Evolutionary conservation across 1,284 basidiomycete genomes (phyloP).

Genomic region (Pholiota adiposa): DNA sequence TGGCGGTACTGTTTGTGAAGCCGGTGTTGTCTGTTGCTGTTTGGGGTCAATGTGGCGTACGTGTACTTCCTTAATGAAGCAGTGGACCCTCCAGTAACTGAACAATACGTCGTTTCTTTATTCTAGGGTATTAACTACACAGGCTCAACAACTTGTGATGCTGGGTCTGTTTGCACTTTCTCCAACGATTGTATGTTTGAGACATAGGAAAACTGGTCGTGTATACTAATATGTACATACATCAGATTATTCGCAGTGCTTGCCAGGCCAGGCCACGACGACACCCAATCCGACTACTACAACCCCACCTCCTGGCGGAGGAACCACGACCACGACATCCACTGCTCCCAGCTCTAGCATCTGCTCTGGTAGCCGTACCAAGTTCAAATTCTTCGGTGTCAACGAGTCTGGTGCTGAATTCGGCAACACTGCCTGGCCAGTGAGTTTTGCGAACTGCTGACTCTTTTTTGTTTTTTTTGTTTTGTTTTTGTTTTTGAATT

Average conservation of each 20-base stretch:
- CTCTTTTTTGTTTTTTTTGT: not conserved
- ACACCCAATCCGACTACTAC: slow-evolving; percentile 8
- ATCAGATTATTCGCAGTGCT: slow-evolving; percentile 45
- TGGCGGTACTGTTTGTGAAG: slow-evolving; percentile 35
- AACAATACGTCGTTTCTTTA: slow-evolving; percentile 11
- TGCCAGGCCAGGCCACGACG: slow-evolving; percentile 29
- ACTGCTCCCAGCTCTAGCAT: slow-evolving; percentile 30
- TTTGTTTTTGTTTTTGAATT: too few species aligned
- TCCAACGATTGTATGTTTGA: slow-evolving; percentile 37
- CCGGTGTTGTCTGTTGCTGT: slow-evolving; percentile 36
- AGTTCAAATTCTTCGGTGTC: slow-evolving; percentile 68
- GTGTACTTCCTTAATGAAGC: slow-evolving; percentile 18
- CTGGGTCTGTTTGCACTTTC: slow-evolving; percentile 37
- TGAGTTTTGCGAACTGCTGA: slow-evolving; percentile 35
- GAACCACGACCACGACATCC: slow-evolving; percentile 27
- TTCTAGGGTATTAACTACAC: slow-evolving; percentile 39
- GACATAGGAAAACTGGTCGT: not conserved
- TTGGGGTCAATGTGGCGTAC: slow-evolving; percentile 47
- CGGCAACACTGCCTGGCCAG: slow-evolving; percentile 49
- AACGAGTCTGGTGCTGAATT: slow-evolving; percentile 67
- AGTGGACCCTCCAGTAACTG: slow-evolving; percentile 25
- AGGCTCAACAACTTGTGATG: slow-evolving; percentile 40
- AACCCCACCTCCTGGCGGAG: slow-evolving; percentile 11
- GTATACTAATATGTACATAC: not conserved
- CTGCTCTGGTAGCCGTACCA: slow-evolving; percentile 48